Evolutionary conservation across 2,329 filamentous ascomycete genomes (phyloP).

Genomic region (Calonectria ilicicola): DNA sequence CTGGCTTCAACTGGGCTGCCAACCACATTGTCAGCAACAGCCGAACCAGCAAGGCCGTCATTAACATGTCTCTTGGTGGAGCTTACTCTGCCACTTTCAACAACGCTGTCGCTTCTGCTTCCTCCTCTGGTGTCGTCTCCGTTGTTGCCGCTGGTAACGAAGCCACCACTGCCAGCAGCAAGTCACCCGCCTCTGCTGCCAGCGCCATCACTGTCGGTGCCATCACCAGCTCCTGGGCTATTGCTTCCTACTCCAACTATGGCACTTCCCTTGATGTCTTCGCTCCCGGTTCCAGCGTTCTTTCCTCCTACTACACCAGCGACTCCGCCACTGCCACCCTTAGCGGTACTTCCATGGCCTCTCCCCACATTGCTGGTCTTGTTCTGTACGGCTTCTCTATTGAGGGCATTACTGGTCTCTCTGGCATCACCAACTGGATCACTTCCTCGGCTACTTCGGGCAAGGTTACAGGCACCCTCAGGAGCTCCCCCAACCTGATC

Average conservation of each 20-base stretch:
- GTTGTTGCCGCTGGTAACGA: conserved; percentile 68
- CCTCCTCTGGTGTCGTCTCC: conserved; percentile 60
- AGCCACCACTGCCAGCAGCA: conserved; percentile 40
- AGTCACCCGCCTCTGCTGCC: conserved; percentile 48
- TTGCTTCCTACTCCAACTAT: conserved; percentile 63
- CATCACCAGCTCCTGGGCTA: conserved; percentile 51
- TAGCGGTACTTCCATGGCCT: conserved; percentile 74
- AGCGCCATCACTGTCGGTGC: conserved; percentile 50
- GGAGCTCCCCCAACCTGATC: conserved; percentile 59
- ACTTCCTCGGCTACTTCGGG: conserved; percentile 54
- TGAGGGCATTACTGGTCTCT: conserved; percentile 48
- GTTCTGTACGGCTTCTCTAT: conserved; percentile 60
- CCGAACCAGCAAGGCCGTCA: conserved; percentile 56
- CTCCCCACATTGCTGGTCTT: conserved; percentile 71
- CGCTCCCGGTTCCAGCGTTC: conserved; percentile 60
- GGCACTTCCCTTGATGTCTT: conserved; percentile 63
- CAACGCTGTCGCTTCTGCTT: conserved; percentile 59
- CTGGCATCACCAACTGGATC: conserved; percentile 56
- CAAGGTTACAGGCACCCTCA: conserved; percentile 53
- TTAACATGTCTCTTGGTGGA: conserved; percentile 69
- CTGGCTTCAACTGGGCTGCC: conserved; percentile 56
- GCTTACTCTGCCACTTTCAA: conserved; percentile 59
- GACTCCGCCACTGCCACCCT: conserved; percentile 59
- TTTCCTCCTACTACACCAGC: conserved; percentile 61
- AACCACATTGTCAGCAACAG: conserved; percentile 56